Conservation (phyloP, 164 flowering plant species). For the Berberis thunbergii region DNA sequence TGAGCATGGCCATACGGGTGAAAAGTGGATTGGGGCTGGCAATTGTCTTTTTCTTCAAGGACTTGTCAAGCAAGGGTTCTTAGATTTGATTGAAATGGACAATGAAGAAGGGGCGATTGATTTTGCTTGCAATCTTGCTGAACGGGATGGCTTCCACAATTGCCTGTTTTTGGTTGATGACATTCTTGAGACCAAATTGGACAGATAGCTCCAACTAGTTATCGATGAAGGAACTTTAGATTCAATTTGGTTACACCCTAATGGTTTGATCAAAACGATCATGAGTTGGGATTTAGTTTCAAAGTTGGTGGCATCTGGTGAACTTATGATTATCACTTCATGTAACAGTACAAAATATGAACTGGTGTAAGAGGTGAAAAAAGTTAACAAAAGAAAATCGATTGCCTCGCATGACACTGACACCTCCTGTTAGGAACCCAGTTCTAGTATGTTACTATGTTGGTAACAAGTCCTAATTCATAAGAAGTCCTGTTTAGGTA, state of each 20-base stretch:
- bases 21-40: too few relatives aligned
- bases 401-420: conserved; percentile 28
- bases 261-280: conserved; percentile 81
- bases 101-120: too few relatives aligned
- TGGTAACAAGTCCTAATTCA: too few relatives aligned
- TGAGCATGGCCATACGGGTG: too few relatives aligned
- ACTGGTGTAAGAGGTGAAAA: conserved; percentile 74
- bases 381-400: conserved; percentile 47
- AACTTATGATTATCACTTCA: conserved; percentile 81
- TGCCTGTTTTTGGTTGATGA: conserved; percentile 60
- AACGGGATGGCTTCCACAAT: too few relatives aligned
- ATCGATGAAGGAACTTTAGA: conserved; percentile 93
- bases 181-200: conserved; percentile 82
- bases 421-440: too few relatives aligned
- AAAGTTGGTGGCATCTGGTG: conserved; percentile 75
- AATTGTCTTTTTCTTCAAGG: too few relatives aligned
- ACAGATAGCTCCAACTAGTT: conserved; percentile 65
- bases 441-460: too few relatives aligned
- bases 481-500: too few relatives aligned
- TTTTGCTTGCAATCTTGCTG: too few relatives aligned
- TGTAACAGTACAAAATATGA: conserved; percentile 94
- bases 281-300: conserved; percentile 94
- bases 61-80: too few relatives aligned
- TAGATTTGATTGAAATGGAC: too few relatives aligned
- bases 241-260: conserved; percentile 99